A percentile compares a stretch with the other conserved stretches of the same genome.
phyloP scores from a whole-genome alignment of 2,329 filamentous ascomycete genomes.

The Grosmannia serpens region DNA sequence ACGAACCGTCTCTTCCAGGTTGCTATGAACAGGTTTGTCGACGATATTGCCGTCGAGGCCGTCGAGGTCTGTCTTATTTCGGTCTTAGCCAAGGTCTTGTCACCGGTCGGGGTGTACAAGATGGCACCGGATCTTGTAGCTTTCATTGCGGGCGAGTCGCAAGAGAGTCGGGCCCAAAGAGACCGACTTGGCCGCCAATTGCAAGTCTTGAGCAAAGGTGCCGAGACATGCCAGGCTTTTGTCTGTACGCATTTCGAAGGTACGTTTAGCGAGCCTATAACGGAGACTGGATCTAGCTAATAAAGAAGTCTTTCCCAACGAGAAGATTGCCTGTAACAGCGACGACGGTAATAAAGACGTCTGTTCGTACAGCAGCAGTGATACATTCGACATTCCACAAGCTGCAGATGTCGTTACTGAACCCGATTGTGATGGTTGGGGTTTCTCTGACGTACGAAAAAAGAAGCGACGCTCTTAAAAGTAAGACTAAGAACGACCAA shows the following conservation, averaged over 20 bases:
- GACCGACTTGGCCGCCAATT: constrained; percentile 25
- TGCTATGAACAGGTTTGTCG: constrained; percentile 16
- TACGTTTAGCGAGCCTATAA: neutral
- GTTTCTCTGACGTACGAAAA: no score
- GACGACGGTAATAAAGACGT: no score
- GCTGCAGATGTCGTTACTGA: neutral
- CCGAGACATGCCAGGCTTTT: constrained; percentile 26
- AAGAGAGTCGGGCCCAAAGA: constrained; percentile 23
- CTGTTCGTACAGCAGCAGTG: no score
- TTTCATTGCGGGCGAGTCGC: constrained; percentile 28
- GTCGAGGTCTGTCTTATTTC: constrained; percentile 19
- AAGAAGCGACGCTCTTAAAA: no score
- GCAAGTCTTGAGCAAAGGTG: constrained; percentile 24
- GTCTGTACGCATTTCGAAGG: neutral
- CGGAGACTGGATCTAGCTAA: neutral
- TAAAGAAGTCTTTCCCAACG: neutral
- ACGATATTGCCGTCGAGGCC: constrained; percentile 15
- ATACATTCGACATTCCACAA: no score
- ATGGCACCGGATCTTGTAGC: constrained; percentile 25
- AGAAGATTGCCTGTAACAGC: neutral
- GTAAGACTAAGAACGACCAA: no score
- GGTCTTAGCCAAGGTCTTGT: constrained; percentile 25
- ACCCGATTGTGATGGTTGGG: no score
- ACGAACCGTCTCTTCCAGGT: constrained; percentile 10
- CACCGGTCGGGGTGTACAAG: constrained; percentile 23